These are phyloP conservation scores for Fusarium beomiforme DNA, from an alignment of 2,329 filamentous ascomycete genomes.

Conservation along the genomic window DNA sequence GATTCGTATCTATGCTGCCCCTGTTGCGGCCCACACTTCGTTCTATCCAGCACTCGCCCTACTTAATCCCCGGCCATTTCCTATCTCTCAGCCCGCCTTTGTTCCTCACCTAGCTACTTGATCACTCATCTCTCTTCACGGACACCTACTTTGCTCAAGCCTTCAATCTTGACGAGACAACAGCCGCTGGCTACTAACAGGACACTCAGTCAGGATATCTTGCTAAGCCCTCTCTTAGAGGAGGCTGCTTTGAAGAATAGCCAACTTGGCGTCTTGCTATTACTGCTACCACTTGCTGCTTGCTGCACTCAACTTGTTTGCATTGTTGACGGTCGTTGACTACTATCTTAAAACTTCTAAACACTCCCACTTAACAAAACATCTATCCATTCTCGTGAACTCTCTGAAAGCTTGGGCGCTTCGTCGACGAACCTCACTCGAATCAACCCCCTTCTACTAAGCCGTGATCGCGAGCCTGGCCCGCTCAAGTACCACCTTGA, in stretches of 20 bases:
- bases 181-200: slow-evolving; percentile 36
- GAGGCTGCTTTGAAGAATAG: slow-evolving; percentile 40
- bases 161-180: slow-evolving; percentile 21
- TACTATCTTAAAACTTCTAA: slow-evolving; percentile 1
- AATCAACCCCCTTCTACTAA: slow-evolving; percentile 13
- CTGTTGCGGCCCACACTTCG: slow-evolving; percentile 22
- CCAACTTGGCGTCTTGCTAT: slow-evolving; percentile 41
- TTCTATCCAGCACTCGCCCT: slow-evolving; percentile 23
- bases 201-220: slow-evolving; percentile 39
- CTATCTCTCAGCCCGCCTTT: slow-evolving; percentile 4
- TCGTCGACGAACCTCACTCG: slow-evolving; percentile 15
- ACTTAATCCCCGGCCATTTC: slow-evolving; percentile 29
- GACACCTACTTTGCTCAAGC: slow-evolving; percentile 17
- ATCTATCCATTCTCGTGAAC: slow-evolving; percentile 8
- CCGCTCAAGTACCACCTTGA: slow-evolving; percentile 59
- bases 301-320: slow-evolving; percentile 23
- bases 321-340: slow-evolving; percentile 15
- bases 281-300: slow-evolving; percentile 35
- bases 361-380: slow-evolving; percentile 3
- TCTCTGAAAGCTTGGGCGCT: background rate
- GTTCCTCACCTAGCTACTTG: slow-evolving; percentile 13
- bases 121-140: background rate
- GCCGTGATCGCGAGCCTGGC: slow-evolving; percentile 42
- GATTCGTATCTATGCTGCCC: slow-evolving; percentile 34
- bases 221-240: slow-evolving; percentile 31